A percentile compares a stretch with the other conserved stretches of the same genome.
Evolutionary conservation across 1,139 yeast genomes (phyloP).

Genomic region (Kluyveromyces marxianus): DNA sequence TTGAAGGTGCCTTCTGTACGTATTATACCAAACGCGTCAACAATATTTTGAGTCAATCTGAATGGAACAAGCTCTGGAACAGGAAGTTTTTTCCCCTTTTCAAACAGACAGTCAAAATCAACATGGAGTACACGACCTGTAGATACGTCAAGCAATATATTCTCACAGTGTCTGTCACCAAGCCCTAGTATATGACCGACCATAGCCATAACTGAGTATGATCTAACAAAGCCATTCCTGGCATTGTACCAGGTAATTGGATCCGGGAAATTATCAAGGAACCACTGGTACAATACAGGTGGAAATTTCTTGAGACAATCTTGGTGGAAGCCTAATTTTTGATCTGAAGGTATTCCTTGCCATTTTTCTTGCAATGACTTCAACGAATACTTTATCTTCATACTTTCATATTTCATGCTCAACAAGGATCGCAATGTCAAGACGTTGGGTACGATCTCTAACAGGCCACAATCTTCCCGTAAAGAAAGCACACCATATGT

Average conservation of each 20-base stretch:
- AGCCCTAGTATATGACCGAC: conserved; percentile 86
- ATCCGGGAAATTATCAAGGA: conserved; percentile 79
- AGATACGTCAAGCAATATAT: conserved; percentile 64
- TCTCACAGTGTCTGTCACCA: conserved; percentile 96
- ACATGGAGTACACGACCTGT: conserved; percentile 85
- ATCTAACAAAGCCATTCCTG: conserved; percentile 63
- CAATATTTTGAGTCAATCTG: conserved; percentile 78
- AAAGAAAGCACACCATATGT: conserved; percentile 88
- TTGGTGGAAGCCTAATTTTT: conserved; percentile 27
- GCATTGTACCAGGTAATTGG: conserved; percentile 85
- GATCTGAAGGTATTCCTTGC: conserved; percentile 22
- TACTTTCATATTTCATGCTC: conserved; percentile 36
- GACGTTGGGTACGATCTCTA: conserved; percentile 88
- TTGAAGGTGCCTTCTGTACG: conserved; percentile 91
- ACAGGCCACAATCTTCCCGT: conserved; percentile 79
- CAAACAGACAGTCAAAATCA: conserved; percentile 94
- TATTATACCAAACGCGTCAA: conserved; percentile 85
- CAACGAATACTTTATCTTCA: conserved; percentile 29
- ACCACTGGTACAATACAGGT: conserved; percentile 84
- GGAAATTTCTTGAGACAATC: conserved; percentile 40
- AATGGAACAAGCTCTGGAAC: conserved; percentile 92
- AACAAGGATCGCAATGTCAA: conserved; percentile 70
- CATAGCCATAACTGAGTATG: conserved; percentile 95
- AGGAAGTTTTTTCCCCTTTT: conserved; percentile 44
- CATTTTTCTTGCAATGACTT: conserved; percentile 25